Evolutionary conservation across 805 yeast species (phyloP).

Genomic region (Saturnispora galanensis): DNA sequence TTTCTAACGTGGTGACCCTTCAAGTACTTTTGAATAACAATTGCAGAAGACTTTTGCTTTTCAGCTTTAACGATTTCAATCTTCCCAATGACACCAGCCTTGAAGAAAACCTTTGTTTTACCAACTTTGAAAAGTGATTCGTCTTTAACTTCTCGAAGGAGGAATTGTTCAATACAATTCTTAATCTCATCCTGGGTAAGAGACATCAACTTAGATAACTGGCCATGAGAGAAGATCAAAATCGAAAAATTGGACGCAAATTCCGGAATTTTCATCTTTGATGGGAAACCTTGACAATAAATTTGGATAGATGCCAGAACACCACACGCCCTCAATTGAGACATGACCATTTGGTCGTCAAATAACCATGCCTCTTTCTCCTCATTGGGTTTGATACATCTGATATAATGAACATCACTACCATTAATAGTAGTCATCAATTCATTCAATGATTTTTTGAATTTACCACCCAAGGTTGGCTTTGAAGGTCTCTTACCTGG

Average conservation of each 20-base stretch:
- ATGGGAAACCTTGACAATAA: slow-evolving; percentile 97
- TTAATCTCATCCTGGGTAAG: slow-evolving; percentile 4
- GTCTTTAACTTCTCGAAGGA: slow-evolving; percentile 55
- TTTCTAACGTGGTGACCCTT: slow-evolving; percentile 56
- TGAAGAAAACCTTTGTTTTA: slow-evolving; percentile 85
- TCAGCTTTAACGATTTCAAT: slow-evolving; percentile 79
- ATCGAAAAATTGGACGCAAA: slow-evolving; percentile 85
- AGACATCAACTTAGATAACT: slow-evolving; percentile 37
- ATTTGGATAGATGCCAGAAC: slow-evolving; percentile 93
- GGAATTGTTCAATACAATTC: slow-evolving; percentile 32
- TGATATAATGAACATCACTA: slow-evolving; percentile 91
- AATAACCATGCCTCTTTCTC: slow-evolving; percentile 92
- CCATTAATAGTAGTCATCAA: slow-evolving; percentile 88
- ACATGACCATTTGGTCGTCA: slow-evolving; percentile 88
- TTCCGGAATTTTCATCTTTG: slow-evolving; percentile 90
- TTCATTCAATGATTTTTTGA: slow-evolving; percentile 85
- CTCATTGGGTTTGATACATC: slow-evolving; percentile 96
- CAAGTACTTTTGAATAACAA: slow-evolving; percentile 74
- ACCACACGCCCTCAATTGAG: slow-evolving; percentile 97
- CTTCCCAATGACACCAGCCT: slow-evolving; percentile 93
- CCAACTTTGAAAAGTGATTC: slow-evolving; percentile 76
- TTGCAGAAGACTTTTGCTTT: slow-evolving; percentile 69
- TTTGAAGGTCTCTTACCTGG: slow-evolving; percentile 42
- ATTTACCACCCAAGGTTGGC: slow-evolving; percentile 91
- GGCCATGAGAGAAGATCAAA: slow-evolving; percentile 52